Evolutionary conservation across 2,329 filamentous ascomycete species (phyloP), one percentile per base, ranked within the genome.

Genomic region (Stemphylium lycopersici): DNA sequence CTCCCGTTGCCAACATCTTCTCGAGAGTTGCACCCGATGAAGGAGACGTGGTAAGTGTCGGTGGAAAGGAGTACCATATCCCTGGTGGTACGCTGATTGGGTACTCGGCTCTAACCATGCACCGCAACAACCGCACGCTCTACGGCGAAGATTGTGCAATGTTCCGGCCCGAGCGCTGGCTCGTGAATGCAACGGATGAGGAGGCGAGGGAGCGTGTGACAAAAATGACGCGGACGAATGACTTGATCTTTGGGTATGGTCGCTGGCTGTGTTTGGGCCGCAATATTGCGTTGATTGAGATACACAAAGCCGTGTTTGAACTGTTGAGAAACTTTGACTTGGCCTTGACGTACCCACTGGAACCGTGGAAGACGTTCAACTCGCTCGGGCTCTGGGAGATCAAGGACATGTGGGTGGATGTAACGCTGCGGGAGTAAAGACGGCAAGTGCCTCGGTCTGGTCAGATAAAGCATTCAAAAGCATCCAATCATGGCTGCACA

Each of bases 111-210:
- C 72, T 64, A 62, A 56, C 50, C 15, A 72, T 75, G 66, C 67
- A 73, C 37, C 66, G 68, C 39, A 66, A 66, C 52, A 71, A 73
- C 53, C 65, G 52, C 7, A 33, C 48, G 6, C 40, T 74, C 0
- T 76, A 72, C 52, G 73, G 71, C 7, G 58, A 63, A 3, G 81
- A 84, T 52, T 76, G 77, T 0, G 69, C 76, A 3, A 61, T 73
- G 3, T 83, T 82, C 65, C 73, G 78, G 1, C 81, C 81, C 0
- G 81, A 83, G 67, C 69, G 81, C 13, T 84, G 81, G 80, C 61
- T 82, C 3, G 38, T 71, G 3, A 64, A 72, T 10, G 56, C 69
- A 7, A 60, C 38, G 2, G 32, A 49, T 6, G 53, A 53, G 3
- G 59, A 39, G n/a, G 65, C 61, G 22, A 66, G 67, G 26, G 67